phyloP scores from a whole-genome alignment of 805 yeast species.

The Grigorovia transvaalensis region DNA sequence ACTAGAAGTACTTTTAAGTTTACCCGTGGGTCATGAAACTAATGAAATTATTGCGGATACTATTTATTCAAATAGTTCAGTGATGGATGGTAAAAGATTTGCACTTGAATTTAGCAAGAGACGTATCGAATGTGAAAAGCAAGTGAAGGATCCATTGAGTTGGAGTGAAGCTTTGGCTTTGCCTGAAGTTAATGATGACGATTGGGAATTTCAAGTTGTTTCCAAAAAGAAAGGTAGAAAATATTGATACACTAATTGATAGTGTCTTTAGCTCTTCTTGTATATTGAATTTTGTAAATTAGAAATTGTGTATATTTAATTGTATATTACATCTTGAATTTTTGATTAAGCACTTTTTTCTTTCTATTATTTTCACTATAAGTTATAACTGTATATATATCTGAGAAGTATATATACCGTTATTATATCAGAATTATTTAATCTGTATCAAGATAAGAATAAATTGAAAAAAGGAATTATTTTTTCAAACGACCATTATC shows the following conservation, averaged over 20 bases:
- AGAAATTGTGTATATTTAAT: not conserved
- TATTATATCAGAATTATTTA: constrained; percentile 4
- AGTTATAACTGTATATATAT: not conserved
- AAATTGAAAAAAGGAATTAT: constrained; percentile 37
- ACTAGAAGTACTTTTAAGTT: constrained; percentile 64
- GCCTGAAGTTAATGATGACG: constrained; percentile 36
- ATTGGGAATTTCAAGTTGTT: constrained; percentile 59
- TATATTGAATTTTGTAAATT: not conserved
- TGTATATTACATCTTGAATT: not conserved
- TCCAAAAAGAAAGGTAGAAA: constrained; percentile 48
- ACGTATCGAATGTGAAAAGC: constrained; percentile 58
- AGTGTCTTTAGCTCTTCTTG: not conserved
- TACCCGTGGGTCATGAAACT: constrained; percentile 69
- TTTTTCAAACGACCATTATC: constrained; percentile 22
- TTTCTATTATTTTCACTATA: not conserved
- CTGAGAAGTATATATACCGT: not conserved
- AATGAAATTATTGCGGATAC: constrained; percentile 86
- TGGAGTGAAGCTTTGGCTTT: constrained; percentile 65
- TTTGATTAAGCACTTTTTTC: not conserved
- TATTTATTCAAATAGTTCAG: constrained; percentile 74
- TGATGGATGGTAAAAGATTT: constrained; percentile 91
- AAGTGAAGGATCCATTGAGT: constrained; percentile 38
- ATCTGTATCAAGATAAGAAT: constrained; percentile 1
- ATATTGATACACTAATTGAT: constrained; percentile 10
- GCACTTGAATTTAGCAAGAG: constrained; percentile 81